phyloP scores from a whole-genome alignment of 306 rosid genomes.

The Dalbergia oliveri region DNA sequence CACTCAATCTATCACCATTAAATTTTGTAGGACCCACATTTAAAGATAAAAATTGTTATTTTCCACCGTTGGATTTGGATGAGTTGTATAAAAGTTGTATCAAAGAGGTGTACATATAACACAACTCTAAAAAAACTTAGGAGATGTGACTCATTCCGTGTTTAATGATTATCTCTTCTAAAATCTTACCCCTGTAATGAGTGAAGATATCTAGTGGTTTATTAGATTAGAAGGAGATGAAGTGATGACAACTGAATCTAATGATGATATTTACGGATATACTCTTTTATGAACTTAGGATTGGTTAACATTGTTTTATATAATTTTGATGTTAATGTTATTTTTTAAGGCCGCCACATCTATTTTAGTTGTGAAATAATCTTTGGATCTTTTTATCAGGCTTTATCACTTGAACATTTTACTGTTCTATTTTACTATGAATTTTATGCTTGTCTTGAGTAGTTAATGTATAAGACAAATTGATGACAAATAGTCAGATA shows the following conservation, averaged over 20 bases:
- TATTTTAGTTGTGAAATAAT: slow-evolving; percentile 18
- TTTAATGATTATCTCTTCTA: slow-evolving; percentile 24
- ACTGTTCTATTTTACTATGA: slow-evolving; percentile 15
- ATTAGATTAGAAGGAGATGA: background rate
- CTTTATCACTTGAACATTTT: slow-evolving; percentile 8
- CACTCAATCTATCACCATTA: too few species aligned
- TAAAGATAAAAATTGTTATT: too few species aligned
- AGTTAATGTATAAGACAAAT: slow-evolving; percentile 9
- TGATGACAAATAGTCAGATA: background rate
- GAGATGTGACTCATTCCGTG: background rate
- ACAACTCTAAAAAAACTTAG: background rate
- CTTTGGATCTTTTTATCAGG: slow-evolving; percentile 9
- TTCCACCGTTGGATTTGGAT: too few species aligned
- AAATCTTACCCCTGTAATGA: background rate
- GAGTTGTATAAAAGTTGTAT: too few species aligned
- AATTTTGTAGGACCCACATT: too few species aligned
- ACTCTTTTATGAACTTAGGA: background rate
- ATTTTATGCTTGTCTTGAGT: slow-evolving; percentile 7
- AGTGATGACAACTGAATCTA: slow-evolving; percentile 20
- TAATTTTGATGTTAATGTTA: background rate
- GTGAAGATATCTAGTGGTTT: slow-evolving; percentile 10
- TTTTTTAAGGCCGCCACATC: background rate
- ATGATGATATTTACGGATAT: slow-evolving; percentile 24
- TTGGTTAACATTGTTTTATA: background rate
- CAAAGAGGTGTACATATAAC: too few species aligned